These are phyloP conservation scores for Cicer cuneatum DNA, from an alignment of 306 rosid species.

Conservation along the genomic window DNA sequence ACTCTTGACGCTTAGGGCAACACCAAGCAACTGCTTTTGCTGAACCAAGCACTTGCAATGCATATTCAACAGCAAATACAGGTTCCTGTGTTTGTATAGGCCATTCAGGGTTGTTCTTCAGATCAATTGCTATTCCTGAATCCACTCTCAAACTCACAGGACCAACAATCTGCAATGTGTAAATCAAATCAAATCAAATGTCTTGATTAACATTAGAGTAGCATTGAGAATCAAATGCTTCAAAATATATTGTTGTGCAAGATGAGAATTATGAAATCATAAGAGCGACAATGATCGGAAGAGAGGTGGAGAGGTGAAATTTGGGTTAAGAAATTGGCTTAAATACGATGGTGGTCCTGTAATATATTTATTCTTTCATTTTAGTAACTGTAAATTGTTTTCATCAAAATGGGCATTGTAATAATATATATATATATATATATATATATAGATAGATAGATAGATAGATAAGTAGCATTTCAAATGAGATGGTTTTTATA, in stretches of 20 bases:
- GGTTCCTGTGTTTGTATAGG: constrained; percentile 62
- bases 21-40: constrained; percentile 98
- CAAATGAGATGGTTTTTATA: no score
- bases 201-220: constrained; percentile 18
- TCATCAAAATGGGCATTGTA: no score
- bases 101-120: constrained; percentile 54
- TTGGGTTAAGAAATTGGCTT: not conserved
- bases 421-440: no score
- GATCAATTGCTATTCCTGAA: constrained; percentile 69
- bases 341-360: no score
- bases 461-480: no score
- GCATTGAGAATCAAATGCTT: constrained; percentile 20
- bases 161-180: constrained; percentile 73
- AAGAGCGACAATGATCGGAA: not conserved
- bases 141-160: constrained; percentile 88
- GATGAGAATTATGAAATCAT: not conserved
- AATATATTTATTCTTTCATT: no score
- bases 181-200: not conserved
- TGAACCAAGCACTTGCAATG: constrained; percentile 84
- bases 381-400: no score
- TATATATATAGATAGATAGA: no score
- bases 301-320: not conserved
- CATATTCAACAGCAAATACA: constrained; percentile 79
- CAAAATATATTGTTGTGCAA: constrained; percentile 7
- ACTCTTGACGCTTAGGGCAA: constrained; percentile 81